phyloP scores from a whole-genome alignment of 1,284 basidiomycete species.

The Hemileccinum hortonii region DNA sequence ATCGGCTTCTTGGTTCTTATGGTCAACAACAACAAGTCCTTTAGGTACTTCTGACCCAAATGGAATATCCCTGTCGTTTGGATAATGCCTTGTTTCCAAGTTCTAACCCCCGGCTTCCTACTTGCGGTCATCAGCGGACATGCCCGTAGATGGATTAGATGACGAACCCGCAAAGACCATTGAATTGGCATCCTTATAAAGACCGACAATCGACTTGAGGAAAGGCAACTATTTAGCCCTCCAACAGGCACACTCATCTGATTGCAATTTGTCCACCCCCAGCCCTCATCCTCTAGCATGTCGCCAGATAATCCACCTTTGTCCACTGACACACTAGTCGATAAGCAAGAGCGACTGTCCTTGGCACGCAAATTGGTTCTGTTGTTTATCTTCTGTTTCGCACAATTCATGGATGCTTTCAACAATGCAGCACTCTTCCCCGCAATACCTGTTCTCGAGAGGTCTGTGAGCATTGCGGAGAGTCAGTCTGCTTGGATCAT shows the following conservation, averaged over 20 bases:
- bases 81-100: background rate
- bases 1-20: background rate
- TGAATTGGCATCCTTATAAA: background rate
- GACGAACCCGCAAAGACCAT: background rate
- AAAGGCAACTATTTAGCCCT: background rate
- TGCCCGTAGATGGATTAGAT: no score
- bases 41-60: background rate
- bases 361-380: conserved; percentile 33
- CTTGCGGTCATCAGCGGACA: background rate
- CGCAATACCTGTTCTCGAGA: conserved; percentile 36
- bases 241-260: conserved; percentile 2
- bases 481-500: conserved; percentile 41
- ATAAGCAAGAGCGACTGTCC: conserved; percentile 22
- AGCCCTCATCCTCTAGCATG: background rate
- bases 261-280: background rate
- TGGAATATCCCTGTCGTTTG: background rate
- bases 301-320: conserved; percentile 11
- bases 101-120: background rate
- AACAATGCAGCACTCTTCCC: conserved; percentile 49
- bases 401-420: conserved; percentile 49
- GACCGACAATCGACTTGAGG: background rate
- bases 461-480: conserved; percentile 57
- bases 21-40: background rate
- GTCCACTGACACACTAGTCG: conserved; percentile 21
- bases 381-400: conserved; percentile 44